Evolutionary conservation across 768 basidiomycete genomes (phyloP).

Genomic region (Naematelia aurantialba): DNA sequence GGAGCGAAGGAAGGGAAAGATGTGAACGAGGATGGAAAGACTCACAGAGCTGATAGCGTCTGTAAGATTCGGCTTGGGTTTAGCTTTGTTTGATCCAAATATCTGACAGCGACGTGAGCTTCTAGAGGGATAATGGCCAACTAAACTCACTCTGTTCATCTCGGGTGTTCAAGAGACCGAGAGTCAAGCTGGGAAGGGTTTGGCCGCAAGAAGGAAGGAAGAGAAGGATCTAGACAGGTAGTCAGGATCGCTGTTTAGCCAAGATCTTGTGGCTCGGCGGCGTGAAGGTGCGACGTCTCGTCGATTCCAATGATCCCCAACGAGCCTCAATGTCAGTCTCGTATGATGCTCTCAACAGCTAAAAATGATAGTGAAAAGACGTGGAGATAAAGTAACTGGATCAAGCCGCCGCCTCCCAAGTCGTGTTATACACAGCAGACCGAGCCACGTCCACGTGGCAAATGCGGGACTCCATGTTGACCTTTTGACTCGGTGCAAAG

Average conservation of each 20-base stretch:
- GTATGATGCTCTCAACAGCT: no score
- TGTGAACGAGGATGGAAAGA: neutral
- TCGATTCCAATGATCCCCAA: no score
- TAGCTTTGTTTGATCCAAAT: slow-evolving; percentile 54
- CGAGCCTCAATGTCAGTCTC: no score
- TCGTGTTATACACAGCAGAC: neutral
- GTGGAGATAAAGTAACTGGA: no score
- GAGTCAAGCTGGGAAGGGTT: neutral
- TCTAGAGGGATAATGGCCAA: no score
- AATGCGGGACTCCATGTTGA: neutral
- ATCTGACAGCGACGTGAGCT: no score
- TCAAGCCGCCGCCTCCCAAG: neutral
- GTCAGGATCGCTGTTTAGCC: no score
- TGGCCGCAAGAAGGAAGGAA: neutral
- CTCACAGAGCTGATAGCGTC: slow-evolving; percentile 80
- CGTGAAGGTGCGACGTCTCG: no score
- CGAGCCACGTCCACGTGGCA: neutral
- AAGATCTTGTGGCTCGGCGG: no score
- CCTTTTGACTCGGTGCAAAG: no score
- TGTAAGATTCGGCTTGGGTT: slow-evolving; percentile 77
- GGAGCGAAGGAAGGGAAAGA: slow-evolving; percentile 16
- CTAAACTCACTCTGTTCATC: slow-evolving; percentile 44
- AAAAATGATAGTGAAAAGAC: no score
- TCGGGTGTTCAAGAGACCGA: slow-evolving; percentile 4
- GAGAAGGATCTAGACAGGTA: neutral